Conservation (phyloP, 768 basidiomycete genomes). For the Boletus sp. region DNA sequence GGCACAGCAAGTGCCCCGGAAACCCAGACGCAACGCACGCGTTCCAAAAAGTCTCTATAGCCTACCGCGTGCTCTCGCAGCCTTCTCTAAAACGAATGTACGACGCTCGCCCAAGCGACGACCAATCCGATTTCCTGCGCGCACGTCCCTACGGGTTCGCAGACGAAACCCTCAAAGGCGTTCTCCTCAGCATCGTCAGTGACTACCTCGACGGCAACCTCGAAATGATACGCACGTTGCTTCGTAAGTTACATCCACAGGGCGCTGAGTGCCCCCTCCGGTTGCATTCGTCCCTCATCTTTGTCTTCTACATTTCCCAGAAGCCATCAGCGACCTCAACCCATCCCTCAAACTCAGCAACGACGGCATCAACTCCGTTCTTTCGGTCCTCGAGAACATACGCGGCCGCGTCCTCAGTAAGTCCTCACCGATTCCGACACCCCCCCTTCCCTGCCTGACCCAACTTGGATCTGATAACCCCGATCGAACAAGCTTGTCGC, state of each 20-base stretch:
- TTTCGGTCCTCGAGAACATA: slow-evolving; percentile 63
- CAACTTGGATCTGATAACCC: background rate
- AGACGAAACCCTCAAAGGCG: slow-evolving; percentile 76
- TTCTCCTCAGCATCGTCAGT: slow-evolving; percentile 69
- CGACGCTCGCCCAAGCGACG: slow-evolving; percentile 51
- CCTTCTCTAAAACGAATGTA: slow-evolving; percentile 67
- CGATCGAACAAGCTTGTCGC: slow-evolving; percentile 52
- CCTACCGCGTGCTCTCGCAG: slow-evolving; percentile 76
- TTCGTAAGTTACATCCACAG: slow-evolving; percentile 53
- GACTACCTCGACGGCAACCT: slow-evolving; percentile 86
- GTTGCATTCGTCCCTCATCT: background rate
- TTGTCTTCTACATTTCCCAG: slow-evolving; percentile 34
- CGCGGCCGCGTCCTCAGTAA: slow-evolving; percentile 73
- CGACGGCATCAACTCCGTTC: slow-evolving; percentile 74
- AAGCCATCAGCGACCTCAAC: slow-evolving; percentile 75
- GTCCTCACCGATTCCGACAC: background rate
- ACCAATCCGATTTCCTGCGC: slow-evolving; percentile 48
- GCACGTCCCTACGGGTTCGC: slow-evolving; percentile 53
- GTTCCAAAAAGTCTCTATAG: slow-evolving; percentile 83
- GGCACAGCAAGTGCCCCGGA: slow-evolving; percentile 69
- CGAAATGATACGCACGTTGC: slow-evolving; percentile 74
- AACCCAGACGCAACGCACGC: slow-evolving; percentile 76
- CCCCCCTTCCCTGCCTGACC: too few relatives aligned
- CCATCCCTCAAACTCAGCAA: slow-evolving; percentile 74
- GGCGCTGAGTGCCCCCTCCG: background rate